Evolutionary conservation across 148 eudicot species (phyloP).

Genomic region (Amaranthus hypochondriacus): DNA sequence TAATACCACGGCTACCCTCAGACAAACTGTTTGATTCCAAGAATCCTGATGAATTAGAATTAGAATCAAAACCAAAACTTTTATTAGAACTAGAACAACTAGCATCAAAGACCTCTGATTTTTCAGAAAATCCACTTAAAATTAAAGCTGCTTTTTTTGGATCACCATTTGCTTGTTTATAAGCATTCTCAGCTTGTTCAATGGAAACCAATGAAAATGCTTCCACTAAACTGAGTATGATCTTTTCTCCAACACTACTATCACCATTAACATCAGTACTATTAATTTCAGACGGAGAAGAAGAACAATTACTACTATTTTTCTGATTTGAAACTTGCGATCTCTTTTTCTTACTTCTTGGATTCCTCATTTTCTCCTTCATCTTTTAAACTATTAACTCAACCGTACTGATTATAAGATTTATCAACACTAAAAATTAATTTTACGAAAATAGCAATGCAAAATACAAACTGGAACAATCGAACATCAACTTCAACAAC

Average conservation of each 20-base stretch:
- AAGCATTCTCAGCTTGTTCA: slow-evolving; percentile 55
- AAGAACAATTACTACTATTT: background rate
- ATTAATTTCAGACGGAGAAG: background rate
- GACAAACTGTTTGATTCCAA: slow-evolving; percentile 11
- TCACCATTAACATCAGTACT: background rate
- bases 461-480: background rate
- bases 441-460: background rate
- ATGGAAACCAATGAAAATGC: slow-evolving; percentile 58
- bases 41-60: slow-evolving; percentile 28
- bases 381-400: background rate
- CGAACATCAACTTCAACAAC: too few relatives aligned
- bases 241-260: slow-evolving; percentile 25
- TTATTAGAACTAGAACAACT: slow-evolving; percentile 53
- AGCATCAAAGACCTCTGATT: slow-evolving; percentile 25
- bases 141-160: slow-evolving; percentile 59
- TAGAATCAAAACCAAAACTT: slow-evolving; percentile 26
- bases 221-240: slow-evolving; percentile 40
- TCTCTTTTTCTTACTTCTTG: slow-evolving; percentile 56
- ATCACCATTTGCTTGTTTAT: slow-evolving; percentile 52
- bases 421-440: background rate
- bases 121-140: slow-evolving; percentile 32
- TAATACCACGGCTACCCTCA: slow-evolving; percentile 7
- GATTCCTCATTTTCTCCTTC: slow-evolving; percentile 42
- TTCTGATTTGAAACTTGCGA: slow-evolving; percentile 29
- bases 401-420: background rate